Conservation (phyloP, 805 yeast genomes). For the Yamadazyma olivae region DNA sequence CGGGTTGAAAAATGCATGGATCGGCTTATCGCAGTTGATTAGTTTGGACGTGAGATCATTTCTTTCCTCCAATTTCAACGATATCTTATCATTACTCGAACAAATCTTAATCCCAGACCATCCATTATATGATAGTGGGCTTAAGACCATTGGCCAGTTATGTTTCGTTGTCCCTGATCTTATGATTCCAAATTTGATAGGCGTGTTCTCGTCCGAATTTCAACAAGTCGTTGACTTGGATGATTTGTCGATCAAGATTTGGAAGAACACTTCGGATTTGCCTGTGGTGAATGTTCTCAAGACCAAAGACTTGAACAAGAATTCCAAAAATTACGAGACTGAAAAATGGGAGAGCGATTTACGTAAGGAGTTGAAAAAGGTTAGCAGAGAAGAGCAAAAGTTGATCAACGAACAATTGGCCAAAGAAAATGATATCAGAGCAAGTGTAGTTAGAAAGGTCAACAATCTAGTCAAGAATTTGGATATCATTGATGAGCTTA, state of each 20-base stretch:
- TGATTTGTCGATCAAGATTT: slow-evolving; percentile 54
- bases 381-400: slow-evolving; percentile 73
- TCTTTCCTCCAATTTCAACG: slow-evolving; percentile 28
- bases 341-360: slow-evolving; percentile 86
- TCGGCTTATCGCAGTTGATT: slow-evolving; percentile 62
- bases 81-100: slow-evolving; percentile 16
- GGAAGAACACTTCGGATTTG: slow-evolving; percentile 64
- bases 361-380: slow-evolving; percentile 70
- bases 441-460: slow-evolving; percentile 29
- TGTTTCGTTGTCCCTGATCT: slow-evolving; percentile 60
- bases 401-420: slow-evolving; percentile 59
- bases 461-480: slow-evolving; percentile 10
- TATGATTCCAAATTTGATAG: slow-evolving; percentile 50
- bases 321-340: slow-evolving; percentile 81
- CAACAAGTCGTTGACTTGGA: slow-evolving; percentile 40
- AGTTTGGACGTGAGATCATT: slow-evolving; percentile 60
- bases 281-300: slow-evolving; percentile 53
- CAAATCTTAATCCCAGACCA: slow-evolving; percentile 1
- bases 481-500: slow-evolving; percentile 11
- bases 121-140: slow-evolving; percentile 18
- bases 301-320: slow-evolving; percentile 53
- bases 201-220: slow-evolving; percentile 43
- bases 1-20: slow-evolving; percentile 63
- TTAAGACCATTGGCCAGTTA: slow-evolving; percentile 44
- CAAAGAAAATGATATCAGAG: slow-evolving; percentile 59